Percentiles rank a stretch among this genome's conserved stretches.
These are phyloP conservation scores for Pneumocystis canis DNA, from an alignment of 1,139 yeast species.

Conservation along the genomic window DNA sequence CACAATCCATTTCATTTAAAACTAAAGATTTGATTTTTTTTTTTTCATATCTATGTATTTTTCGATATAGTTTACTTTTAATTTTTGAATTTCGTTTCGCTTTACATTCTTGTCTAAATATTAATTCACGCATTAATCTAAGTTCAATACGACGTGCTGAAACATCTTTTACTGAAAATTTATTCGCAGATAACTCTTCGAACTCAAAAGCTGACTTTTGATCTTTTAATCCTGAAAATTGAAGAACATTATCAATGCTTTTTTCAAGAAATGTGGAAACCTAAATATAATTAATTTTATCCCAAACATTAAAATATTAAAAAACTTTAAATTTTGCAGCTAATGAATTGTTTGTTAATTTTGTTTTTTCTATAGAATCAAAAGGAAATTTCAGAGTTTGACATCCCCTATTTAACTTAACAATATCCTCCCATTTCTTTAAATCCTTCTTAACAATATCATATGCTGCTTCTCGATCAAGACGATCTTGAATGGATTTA, in stretches of 20 bases:
- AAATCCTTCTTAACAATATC: conserved; percentile 78
- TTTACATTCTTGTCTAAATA: conserved; percentile 87
- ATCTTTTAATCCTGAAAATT: conserved; percentile 52
- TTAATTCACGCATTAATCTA: conserved; percentile 81
- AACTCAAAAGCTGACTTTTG: conserved; percentile 66
- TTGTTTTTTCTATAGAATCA: conserved; percentile 27
- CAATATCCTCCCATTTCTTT: conserved; percentile 74
- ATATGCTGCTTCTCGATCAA: conserved; percentile 82
- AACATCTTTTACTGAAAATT: conserved; percentile 67
- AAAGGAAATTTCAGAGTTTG: conserved; percentile 70
- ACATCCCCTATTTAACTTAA: conserved; percentile 64
- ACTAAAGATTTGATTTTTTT: conserved; percentile 47
- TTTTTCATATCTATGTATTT: conserved; percentile 74
- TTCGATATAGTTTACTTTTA: conserved; percentile 78
- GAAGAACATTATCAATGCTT: conserved; percentile 46
- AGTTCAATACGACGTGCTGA: conserved; percentile 65
- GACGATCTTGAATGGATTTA: conserved; percentile 65
- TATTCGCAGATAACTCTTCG: conserved; percentile 68
- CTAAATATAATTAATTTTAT: conserved; percentile 28
- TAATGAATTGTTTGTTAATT: conserved; percentile 29
- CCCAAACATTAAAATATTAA: conserved; percentile 31
- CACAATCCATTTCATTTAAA: conserved; percentile 10
- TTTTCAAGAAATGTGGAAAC: conserved; percentile 53
- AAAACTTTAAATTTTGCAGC: conserved; percentile 31
- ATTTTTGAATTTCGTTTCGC: conserved; percentile 86